phyloP scores from a whole-genome alignment of 768 basidiomycete species.

The Russula earlei region DNA sequence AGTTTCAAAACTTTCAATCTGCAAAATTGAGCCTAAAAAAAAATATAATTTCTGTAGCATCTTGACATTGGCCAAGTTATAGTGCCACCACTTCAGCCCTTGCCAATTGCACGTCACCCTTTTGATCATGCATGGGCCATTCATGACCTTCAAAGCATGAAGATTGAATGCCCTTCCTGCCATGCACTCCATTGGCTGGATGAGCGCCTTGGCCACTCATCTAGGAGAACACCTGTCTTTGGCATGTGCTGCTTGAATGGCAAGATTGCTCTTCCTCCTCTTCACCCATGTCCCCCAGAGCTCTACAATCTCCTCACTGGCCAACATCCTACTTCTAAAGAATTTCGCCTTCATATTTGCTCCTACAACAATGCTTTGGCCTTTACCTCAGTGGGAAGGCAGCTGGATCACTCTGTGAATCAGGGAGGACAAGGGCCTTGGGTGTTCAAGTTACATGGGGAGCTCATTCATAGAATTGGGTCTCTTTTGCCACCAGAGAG shows the following conservation, averaged over 20 bases:
- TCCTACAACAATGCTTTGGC: not conserved
- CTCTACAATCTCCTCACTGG: rapidly evolving
- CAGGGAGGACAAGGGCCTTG: too few relatives aligned
- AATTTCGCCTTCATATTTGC: slow-evolving; percentile 21
- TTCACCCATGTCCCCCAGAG: not conserved
- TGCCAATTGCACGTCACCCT: not conserved
- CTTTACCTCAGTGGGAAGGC: not conserved
- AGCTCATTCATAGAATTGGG: not conserved
- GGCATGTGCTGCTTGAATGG: not conserved
- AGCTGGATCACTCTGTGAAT: too few relatives aligned
- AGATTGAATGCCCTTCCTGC: not conserved
- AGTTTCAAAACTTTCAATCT: not conserved
- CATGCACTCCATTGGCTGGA: not conserved
- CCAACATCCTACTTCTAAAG: slow-evolving; percentile 28
- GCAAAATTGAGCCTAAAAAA: too few relatives aligned
- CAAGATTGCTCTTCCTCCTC: not conserved
- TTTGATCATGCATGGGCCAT: not conserved
- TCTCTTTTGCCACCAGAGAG: not conserved
- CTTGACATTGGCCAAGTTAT: too few relatives aligned
- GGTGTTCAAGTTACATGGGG: not conserved
- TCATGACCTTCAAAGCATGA: not conserved
- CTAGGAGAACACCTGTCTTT: not conserved
- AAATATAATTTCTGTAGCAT: too few relatives aligned
- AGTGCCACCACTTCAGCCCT: not conserved
- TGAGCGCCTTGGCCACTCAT: not conserved